These are phyloP conservation scores for Hamamelis virginiana DNA, from an alignment of 164 flowering plant species.

Conservation along the genomic window DNA sequence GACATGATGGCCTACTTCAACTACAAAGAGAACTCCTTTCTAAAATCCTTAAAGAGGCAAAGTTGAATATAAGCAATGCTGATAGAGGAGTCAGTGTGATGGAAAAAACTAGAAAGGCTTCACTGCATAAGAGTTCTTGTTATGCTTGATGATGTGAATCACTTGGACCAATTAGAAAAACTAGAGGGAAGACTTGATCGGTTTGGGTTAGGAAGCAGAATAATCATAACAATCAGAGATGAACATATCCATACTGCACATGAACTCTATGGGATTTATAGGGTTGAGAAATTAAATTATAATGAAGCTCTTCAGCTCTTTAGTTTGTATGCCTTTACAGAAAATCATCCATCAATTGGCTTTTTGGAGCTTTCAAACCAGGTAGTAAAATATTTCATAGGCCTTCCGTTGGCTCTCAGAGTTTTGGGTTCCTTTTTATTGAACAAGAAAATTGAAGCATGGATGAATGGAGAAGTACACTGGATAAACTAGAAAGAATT, in stretches of 20 bases:
- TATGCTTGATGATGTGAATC: constrained; percentile 28
- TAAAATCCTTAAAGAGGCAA: neutral
- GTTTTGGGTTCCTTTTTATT: neutral
- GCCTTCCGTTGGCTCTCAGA: neutral
- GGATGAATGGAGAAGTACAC: neutral
- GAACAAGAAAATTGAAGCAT: neutral
- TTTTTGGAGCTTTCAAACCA: neutral
- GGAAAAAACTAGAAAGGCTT: constrained; percentile 9
- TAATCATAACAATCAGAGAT: constrained; percentile 22
- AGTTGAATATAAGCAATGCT: neutral
- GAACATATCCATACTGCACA: neutral
- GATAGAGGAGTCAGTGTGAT: neutral
- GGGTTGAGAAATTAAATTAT: neutral
- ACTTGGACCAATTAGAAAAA: neutral
- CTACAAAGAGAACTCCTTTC: neutral
- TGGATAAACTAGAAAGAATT: neutral
- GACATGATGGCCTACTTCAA: neutral
- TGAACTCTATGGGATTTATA: neutral
- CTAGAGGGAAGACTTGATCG: constrained; percentile 14
- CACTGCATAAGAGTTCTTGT: constrained; percentile 13
- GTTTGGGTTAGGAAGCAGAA: constrained; percentile 29
- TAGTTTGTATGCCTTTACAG: neutral
- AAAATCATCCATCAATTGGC: neutral
- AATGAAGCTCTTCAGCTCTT: neutral
- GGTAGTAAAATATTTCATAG: neutral